These are phyloP conservation scores for Diplosphaera chodatii DNA, from an alignment of 139 green algal genomes.

Conservation along the genomic window DNA sequence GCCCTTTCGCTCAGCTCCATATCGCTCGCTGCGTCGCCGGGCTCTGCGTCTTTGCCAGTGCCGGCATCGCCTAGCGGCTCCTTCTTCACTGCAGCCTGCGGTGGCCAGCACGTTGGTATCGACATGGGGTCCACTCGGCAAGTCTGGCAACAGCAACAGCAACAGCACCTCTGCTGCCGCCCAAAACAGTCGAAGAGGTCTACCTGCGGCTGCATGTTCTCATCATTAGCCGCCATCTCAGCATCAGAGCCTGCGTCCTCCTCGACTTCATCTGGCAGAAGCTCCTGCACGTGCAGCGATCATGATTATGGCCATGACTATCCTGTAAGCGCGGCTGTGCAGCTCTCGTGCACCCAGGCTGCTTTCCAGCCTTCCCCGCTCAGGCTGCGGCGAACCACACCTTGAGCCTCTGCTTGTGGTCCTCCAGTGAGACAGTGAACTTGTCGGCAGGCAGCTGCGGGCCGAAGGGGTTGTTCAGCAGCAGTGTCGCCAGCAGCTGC, in stretches of 20 bases:
- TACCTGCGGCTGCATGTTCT: too few relatives aligned
- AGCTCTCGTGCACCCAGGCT: too few relatives aligned
- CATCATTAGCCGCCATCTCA: not conserved
- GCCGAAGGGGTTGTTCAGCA: conserved; percentile 75
- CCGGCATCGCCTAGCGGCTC: conserved; percentile 12
- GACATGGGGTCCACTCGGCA: too few relatives aligned
- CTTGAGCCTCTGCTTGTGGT: conserved; percentile 32
- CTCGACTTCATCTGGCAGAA: not conserved
- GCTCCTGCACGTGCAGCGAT: too few relatives aligned
- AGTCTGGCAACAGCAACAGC: too few relatives aligned
- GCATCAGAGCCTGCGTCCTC: conserved; percentile 6
- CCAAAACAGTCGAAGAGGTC: too few relatives aligned
- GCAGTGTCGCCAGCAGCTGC: conserved; percentile 56
- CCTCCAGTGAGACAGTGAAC: conserved; percentile 24
- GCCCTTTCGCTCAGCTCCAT: not conserved
- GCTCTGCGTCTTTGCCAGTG: conserved; percentile 18
- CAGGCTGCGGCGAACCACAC: too few relatives aligned
- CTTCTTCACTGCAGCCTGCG: not conserved
- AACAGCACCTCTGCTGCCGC: too few relatives aligned
- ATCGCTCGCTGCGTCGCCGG: not conserved
- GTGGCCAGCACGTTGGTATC: too few relatives aligned
- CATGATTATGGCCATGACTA: too few relatives aligned
- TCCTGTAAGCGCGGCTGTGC: too few relatives aligned
- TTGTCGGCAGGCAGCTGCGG: conserved; percentile 31
- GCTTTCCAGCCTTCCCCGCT: too few relatives aligned